These are phyloP conservation scores for Nigrograna mackinnonii DNA, from an alignment of 2,329 filamentous ascomycete species.

Conservation along the genomic window DNA sequence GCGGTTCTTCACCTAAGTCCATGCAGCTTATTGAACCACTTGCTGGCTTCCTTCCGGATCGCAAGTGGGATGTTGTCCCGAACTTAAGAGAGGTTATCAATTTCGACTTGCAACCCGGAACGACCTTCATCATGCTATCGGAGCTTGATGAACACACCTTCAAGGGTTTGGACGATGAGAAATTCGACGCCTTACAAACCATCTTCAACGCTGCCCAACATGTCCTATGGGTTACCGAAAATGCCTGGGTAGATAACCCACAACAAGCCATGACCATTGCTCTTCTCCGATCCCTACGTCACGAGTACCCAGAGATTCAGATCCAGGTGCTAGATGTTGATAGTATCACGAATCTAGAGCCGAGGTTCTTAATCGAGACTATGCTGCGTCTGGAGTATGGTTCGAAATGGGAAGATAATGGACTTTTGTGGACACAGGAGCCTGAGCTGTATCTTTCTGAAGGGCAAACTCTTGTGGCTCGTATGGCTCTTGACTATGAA, in stretches of 20 bases:
- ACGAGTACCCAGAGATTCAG: conserved; percentile 6
- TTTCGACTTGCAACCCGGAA: neutral
- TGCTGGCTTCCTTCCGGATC: neutral
- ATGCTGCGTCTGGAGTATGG: no score
- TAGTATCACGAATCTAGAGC: no score
- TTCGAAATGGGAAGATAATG: no score
- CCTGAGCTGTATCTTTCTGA: no score
- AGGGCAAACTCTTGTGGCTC: no score
- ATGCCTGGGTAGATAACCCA: conserved; percentile 10
- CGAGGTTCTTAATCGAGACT: no score
- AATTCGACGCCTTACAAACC: conserved; percentile 7
- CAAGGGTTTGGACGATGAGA: no score
- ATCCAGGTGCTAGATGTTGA: conserved; percentile 7
- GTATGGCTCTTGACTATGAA: no score
- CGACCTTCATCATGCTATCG: conserved; percentile 8
- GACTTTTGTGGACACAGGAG: no score
- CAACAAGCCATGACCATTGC: conserved; percentile 22
- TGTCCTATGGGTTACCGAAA: conserved; percentile 29
- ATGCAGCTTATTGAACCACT: conserved; percentile 5
- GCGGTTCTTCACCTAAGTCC: conserved; percentile 1
- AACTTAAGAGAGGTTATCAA: neutral
- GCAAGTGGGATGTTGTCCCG: conserved; percentile 2
- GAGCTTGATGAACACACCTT: conserved; percentile 11
- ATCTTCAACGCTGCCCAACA: conserved; percentile 7
- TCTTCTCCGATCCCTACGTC: conserved; percentile 5